Conservation (phyloP, 257 asterid genomes). For the Pogostemon cablin region DNA sequence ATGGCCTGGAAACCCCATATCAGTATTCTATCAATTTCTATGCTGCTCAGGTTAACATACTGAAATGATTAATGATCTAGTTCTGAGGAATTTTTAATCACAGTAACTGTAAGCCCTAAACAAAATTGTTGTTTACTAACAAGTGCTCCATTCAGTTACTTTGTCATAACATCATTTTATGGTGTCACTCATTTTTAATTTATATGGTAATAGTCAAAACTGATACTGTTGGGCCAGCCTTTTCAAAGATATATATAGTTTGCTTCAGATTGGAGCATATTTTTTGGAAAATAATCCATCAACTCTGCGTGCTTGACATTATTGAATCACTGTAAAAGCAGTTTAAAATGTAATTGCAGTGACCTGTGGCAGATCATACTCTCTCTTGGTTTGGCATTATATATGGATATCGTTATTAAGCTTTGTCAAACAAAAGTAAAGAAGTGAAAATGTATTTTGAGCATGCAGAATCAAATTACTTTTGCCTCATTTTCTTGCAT, state of each 20-base stretch:
- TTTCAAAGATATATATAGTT: background rate
- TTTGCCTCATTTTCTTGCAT: conserved; percentile 20
- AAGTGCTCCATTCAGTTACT: conserved; percentile 26
- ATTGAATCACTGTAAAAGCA: conserved; percentile 23
- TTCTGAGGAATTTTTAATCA: conserved; percentile 6
- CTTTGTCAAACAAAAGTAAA: conserved; percentile 11
- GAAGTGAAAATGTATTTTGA: conserved; percentile 21
- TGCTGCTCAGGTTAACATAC: conserved; percentile 71
- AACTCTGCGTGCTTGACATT: conserved; percentile 22
- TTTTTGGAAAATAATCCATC: background rate
- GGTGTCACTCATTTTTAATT: conserved; percentile 16
- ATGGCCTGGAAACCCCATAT: conserved; percentile 89
- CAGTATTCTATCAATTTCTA: conserved; percentile 65
- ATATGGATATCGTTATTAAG: conserved; percentile 14
- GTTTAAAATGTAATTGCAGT: conserved; percentile 16
- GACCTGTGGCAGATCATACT: conserved; percentile 10
- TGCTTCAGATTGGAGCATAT: background rate
- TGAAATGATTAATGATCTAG: conserved; percentile 20
- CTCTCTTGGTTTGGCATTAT: conserved; percentile 21
- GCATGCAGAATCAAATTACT: conserved; percentile 18
- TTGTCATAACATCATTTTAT: conserved; percentile 17
- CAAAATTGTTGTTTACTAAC: conserved; percentile 12
- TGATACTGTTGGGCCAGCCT: conserved; percentile 23
- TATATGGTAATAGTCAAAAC: conserved; percentile 16
- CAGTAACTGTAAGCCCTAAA: conserved; percentile 8